Conservation (phyloP, 2,329 filamentous ascomycete genomes). For the Calonectria pteridis region DNA sequence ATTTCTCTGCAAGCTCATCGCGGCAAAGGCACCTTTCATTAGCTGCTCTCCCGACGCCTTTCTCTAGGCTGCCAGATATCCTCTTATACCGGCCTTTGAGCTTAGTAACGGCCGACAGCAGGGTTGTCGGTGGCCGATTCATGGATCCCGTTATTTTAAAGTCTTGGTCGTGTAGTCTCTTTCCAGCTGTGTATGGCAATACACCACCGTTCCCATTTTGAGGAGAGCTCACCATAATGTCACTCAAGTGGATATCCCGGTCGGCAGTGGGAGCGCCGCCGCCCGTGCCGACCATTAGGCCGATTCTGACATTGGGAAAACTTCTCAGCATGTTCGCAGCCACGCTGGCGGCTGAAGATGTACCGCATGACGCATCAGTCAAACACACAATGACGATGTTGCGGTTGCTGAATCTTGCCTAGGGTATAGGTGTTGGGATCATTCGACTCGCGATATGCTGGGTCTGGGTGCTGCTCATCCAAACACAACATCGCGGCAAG, state of each 20-base stretch:
- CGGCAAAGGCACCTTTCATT: neutral
- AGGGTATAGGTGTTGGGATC: constrained; percentile 21
- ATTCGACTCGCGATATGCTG: neutral
- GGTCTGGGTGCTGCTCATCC: neutral
- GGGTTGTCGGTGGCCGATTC: neutral
- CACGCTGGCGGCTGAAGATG: neutral
- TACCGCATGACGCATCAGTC: neutral
- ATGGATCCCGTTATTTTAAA: neutral
- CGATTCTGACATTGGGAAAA: neutral
- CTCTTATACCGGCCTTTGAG: neutral
- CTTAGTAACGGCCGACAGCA: neutral
- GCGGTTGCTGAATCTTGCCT: neutral
- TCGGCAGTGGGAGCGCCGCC: neutral
- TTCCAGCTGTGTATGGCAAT: neutral
- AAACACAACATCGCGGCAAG: neutral
- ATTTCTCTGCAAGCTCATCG: neutral
- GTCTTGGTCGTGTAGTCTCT: neutral
- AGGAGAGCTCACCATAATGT: neutral
- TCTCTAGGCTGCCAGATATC: neutral
- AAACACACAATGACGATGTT: constrained; percentile 14
- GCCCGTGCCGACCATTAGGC: constrained; percentile 2
- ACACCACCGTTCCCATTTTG: neutral
- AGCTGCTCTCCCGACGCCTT: neutral
- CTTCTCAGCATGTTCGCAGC: neutral
- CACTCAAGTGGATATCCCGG: neutral